These are phyloP conservation scores for Kwoniella dendrophila DNA, from an alignment of 768 basidiomycete genomes.

Conservation along the genomic window DNA sequence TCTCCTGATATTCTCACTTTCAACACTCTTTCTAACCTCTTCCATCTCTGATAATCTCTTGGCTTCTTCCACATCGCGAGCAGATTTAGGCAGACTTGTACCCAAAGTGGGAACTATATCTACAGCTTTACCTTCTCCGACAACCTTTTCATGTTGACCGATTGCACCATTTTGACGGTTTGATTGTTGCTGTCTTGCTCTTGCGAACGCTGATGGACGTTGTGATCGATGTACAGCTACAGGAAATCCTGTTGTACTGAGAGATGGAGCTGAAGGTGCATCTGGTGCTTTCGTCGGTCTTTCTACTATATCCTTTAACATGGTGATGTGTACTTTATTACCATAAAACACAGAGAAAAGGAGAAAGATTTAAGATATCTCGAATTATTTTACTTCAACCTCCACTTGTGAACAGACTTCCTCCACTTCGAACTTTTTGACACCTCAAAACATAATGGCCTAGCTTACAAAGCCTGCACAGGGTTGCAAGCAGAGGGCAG, in stretches of 20 bases:
- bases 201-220: constrained; percentile 28
- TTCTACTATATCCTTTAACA: constrained; percentile 45
- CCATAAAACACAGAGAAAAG: no score
- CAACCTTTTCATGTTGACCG: neutral
- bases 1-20: constrained; percentile 65
- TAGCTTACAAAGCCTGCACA: no score
- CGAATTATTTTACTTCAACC: neutral
- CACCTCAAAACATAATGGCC: no score
- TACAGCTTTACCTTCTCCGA: constrained; percentile 20
- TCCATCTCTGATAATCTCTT: constrained; percentile 58
- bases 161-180: constrained; percentile 4
- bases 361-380: no score
- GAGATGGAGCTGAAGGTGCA: constrained; percentile 19
- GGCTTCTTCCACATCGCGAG: neutral
- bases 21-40: constrained; percentile 60
- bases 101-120: constrained; percentile 8
- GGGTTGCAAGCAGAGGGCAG: no score
- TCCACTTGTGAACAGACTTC: neutral
- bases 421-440: constrained; percentile 1
- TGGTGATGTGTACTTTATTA: neutral
- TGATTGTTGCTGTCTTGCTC: constrained; percentile 18
- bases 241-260: constrained; percentile 15
- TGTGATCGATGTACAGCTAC: constrained; percentile 34
- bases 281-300: constrained; percentile 21
- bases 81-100: neutral